Evolutionary conservation across 352 stramenopile species (phyloP).

Genomic region (Thraustotheca clavata): DNA sequence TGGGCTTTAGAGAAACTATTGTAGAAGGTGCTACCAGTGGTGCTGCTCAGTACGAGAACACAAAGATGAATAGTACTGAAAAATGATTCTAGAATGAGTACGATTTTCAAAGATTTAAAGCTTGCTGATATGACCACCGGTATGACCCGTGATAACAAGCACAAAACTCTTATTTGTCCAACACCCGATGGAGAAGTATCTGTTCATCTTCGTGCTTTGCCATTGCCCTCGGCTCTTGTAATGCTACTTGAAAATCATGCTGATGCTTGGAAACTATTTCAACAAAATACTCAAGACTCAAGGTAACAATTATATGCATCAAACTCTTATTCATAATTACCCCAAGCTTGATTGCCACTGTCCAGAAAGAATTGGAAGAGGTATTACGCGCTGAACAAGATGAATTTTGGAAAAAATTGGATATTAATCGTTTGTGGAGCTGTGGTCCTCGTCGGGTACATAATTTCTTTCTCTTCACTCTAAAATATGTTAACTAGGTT

Average conservation of each 20-base stretch:
- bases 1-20: slow-evolving; percentile 87
- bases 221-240: slow-evolving; percentile 53
- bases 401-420: slow-evolving; percentile 44
- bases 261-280: slow-evolving; percentile 36
- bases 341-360: slow-evolving; percentile 19
- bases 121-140: slow-evolving; percentile 10
- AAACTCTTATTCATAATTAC: background rate
- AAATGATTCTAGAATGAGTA: background rate
- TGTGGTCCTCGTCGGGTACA: slow-evolving; percentile 48
- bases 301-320: background rate
- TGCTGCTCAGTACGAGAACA: background rate
- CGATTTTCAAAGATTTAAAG: slow-evolving; percentile 18
- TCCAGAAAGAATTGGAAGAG: slow-evolving; percentile 37
- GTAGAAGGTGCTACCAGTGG: slow-evolving; percentile 28
- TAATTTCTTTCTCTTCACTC: background rate
- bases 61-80: background rate
- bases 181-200: slow-evolving; percentile 62
- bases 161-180: slow-evolving; percentile 28
- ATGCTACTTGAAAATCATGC: slow-evolving; percentile 69
- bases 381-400: slow-evolving; percentile 39
- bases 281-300: slow-evolving; percentile 16
- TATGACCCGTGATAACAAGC: background rate
- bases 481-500: slow-evolving; percentile 20
- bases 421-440: slow-evolving; percentile 55
- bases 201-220: slow-evolving; percentile 66